Base-by-base conservation (phyloP, 495 filamentous ascomycete species). In the Tuber melanosporum region DNA sequence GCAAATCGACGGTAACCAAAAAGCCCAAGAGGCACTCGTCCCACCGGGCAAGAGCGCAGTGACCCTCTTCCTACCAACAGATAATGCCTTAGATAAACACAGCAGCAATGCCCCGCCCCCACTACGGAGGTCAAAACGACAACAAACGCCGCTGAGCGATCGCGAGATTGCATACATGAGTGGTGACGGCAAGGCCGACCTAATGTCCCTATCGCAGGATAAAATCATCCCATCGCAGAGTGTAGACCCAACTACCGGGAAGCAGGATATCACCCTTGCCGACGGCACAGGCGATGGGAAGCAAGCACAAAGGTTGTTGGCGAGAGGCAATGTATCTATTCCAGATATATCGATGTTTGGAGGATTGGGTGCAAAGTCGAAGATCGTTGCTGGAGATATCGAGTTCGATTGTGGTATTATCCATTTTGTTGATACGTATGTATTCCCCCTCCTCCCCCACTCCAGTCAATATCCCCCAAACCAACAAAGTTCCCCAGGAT, bases 381-480 rank as follows among this genome's bases (percentile, higher is more conserved):
- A 2, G 26, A 32, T 66, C 36, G 57, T 66, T 19, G 57, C 26
- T 36, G 57, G 57, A 26, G 57, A 66, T 15, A 6, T 36, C 4
- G 0, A 17, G 14, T 66, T 66, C 8, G 57, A 66, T 66, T 0
- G 4, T 3, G 57, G 57, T 6, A 26, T 66, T 17, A 66, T 66
- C 32, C 57, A 66, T 26, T 36, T 66, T 66, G 57, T 66, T 66
- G 57, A 66, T 66, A 66, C 14, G 57, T 66, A 66, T 17, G 57
- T 36, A 66, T 66, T 19, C 57, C 57, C 26, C 57, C 57, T 36
- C 52, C 52, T 26, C 52, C 32, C 52, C 15, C 22, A 57, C 57
- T 36, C 12, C 26, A 17, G 12, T 26, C 26, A 26, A 14, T 62
- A 62, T 26, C 22, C 52, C n/a, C 52, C 22, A 62, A 62, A 62